These are phyloP conservation scores for Carpinus viminea DNA, from an alignment of 306 rosid genomes.

Conservation along the genomic window DNA sequence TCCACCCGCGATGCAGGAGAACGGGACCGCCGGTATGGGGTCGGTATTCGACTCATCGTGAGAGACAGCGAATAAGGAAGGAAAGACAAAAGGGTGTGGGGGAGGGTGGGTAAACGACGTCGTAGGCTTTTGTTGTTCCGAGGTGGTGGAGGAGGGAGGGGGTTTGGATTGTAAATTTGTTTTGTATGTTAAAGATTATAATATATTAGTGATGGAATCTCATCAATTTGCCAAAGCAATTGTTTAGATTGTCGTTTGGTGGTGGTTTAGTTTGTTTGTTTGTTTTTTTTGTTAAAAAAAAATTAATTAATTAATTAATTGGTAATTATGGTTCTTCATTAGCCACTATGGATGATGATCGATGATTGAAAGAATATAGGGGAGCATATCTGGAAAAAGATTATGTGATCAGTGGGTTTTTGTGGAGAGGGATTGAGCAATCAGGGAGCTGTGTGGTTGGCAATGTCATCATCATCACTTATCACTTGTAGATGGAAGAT, in stretches of 20 bases:
- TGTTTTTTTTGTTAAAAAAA: too few species aligned
- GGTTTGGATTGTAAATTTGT: conserved; percentile 37
- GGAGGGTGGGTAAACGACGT: not conserved
- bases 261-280: not conserved
- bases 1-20: conserved; percentile 58
- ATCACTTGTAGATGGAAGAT: not conserved
- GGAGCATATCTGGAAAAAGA: not conserved
- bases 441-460: not conserved
- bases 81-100: not conserved
- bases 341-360: not conserved
- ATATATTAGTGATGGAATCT: conserved; percentile 26
- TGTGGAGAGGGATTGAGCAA: not conserved
- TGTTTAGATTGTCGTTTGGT: not conserved
- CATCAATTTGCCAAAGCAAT: not conserved
- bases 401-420: not conserved
- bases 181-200: not conserved
- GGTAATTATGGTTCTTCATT: not conserved
- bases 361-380: not conserved
- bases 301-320: not conserved
- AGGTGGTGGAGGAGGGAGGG: conserved; percentile 8
- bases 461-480: not conserved
- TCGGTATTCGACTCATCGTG: conserved; percentile 59
- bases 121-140: not conserved
- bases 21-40: conserved; percentile 37
- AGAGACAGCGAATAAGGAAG: not conserved